phyloP scores from a whole-genome alignment of 306 rosid species.

The Pueraria montana region DNA sequence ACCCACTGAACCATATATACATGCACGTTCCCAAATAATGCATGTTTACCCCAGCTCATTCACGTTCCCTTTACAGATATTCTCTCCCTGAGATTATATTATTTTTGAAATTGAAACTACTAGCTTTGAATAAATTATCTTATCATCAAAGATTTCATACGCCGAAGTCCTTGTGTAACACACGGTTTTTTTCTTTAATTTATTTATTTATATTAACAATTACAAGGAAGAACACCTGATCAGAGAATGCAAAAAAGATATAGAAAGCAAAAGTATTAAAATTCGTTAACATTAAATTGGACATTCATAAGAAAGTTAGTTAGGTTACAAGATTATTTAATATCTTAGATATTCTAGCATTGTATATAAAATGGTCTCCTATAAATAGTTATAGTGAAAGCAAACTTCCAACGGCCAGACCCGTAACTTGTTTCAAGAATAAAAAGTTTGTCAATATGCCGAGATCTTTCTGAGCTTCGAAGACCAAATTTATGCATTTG shows the following conservation, averaged over 20 bases:
- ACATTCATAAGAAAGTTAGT: background rate
- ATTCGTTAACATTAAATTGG: background rate
- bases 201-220: background rate
- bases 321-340: background rate
- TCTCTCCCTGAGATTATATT: background rate
- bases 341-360: background rate
- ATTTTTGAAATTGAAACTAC: background rate
- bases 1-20: background rate
- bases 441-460: constrained; percentile 17
- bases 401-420: constrained; percentile 1
- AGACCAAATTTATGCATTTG: constrained; percentile 33
- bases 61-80: background rate
- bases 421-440: background rate
- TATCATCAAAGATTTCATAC: background rate
- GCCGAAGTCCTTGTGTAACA: background rate
- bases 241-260: background rate
- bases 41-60: constrained; percentile 11
- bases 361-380: background rate
- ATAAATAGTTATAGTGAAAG: constrained; percentile 15
- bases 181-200: background rate
- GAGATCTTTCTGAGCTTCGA: background rate
- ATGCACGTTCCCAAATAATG: constrained; percentile 30
- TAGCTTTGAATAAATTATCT: constrained; percentile 18
- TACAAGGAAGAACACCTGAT: background rate
- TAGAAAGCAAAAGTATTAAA: background rate